Percentiles rank a stretch among this genome's conserved stretches.
Evolutionary conservation across 352 stramenopile genomes (phyloP).

Genomic region (Phytophthora citricola): DNA sequence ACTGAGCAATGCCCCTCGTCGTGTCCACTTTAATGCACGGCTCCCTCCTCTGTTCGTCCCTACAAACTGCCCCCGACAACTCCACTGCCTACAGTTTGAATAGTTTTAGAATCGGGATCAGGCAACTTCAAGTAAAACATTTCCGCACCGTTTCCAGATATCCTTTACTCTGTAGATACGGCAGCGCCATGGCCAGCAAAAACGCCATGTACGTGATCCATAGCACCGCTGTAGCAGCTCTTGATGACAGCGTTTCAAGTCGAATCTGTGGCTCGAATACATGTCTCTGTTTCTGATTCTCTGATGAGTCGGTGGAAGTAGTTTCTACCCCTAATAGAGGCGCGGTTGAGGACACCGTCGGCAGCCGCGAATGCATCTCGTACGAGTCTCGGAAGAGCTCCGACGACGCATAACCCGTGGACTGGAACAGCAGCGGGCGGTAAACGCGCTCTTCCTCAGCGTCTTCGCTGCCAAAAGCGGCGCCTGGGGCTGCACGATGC

Average conservation of each 20-base stretch:
- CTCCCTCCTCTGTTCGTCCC: constrained; percentile 19
- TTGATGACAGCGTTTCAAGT: constrained; percentile 81
- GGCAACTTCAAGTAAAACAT: constrained; percentile 10
- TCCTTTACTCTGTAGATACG: constrained; percentile 80
- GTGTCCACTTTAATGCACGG: constrained; percentile 82
- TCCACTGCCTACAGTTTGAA: constrained; percentile 49
- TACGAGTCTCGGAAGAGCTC: constrained; percentile 82
- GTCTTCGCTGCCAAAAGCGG: constrained; percentile 12
- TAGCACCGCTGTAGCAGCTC: constrained; percentile 73
- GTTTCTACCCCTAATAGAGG: constrained; percentile 31
- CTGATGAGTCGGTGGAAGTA: constrained; percentile 14
- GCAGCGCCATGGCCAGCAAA: constrained; percentile 65
- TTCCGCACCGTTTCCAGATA: constrained; percentile 67
- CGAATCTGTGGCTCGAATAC: constrained; percentile 66
- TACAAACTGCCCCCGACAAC: constrained; percentile 66
- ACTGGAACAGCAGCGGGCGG: constrained; percentile 80
- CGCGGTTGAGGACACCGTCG: constrained; percentile 28
- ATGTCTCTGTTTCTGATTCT: constrained; percentile 38
- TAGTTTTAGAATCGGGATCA: constrained; percentile 12
- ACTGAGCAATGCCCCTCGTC: constrained; percentile 52
- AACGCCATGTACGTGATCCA: constrained; percentile 84
- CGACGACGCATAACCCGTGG: constrained; percentile 81
- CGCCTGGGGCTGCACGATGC: background rate
- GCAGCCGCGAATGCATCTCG: constrained; percentile 77
- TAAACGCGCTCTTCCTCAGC: constrained; percentile 64